Base-by-base conservation (phyloP, 495 filamentous ascomycete species). In the Amphirosellinia nigrospora region DNA sequence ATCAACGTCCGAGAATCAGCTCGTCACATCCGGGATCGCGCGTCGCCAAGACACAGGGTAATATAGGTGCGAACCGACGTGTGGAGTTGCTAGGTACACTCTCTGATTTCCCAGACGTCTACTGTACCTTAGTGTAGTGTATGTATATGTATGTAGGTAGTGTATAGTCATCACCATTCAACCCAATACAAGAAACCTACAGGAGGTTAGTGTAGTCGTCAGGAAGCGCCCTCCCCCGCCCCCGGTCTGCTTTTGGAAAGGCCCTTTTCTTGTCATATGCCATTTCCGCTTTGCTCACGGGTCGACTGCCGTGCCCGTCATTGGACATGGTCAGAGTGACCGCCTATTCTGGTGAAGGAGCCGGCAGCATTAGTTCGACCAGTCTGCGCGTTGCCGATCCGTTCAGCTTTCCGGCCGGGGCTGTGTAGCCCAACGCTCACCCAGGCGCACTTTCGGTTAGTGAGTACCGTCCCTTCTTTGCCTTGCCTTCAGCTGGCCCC, bases 1-100 rank as follows among this genome's bases (percentile, higher is more conserved):
- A 78, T 78, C 76, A 78, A 52, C 61, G 66, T 59, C 63, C 39
- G 62, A 64, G 70, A 76, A 72, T 64, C 67, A 45, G 69, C 72
- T 75, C 74, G 72, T 78, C 76, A 78, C 76, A 78, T 73, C 76
- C 76, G 68, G 76, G 76, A 78, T 78, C 72, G 74, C 74, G 76
- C 76, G 72, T 78, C 74, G 76, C 76, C 76, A 78, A 78, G 76
- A 76, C 64, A 38, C 60, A 70, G 56, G 68, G 60, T 63, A 43
- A 70, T 38, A 38, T 48, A 55, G 53, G 67, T 63, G 67, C 34
- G 58, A 43, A 67, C 52, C 26, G 60, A 55, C 64, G 28, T 76
- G 63, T 71, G 72, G 72, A 30, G 45, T 52, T 32, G n/a, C 41
- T 48, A 16, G 61, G 43, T 48, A n/a, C n/a, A 50, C 39, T 36